A percentile compares a stretch with the other conserved stretches of the same genome.
These are phyloP conservation scores for Neofusicoccum laricinum DNA, from an alignment of 2,329 filamentous ascomycete species.

Conservation along the genomic window DNA sequence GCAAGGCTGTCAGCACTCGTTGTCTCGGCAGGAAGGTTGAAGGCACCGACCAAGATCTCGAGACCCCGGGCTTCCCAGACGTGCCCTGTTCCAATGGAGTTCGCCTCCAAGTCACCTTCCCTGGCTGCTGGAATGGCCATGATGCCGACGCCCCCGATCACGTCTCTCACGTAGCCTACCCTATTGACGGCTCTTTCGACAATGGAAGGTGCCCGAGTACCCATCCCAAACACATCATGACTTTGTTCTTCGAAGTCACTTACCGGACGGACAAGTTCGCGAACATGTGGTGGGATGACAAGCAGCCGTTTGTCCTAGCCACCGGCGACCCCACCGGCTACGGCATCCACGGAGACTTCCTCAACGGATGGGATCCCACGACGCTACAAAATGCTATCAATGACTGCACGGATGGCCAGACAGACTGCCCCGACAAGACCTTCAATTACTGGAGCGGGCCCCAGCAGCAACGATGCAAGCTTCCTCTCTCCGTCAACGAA, in stretches of 20 bases:
- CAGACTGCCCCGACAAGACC: slow-evolving; percentile 59
- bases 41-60: background rate
- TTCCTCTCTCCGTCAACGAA: slow-evolving; percentile 47
- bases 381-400: slow-evolving; percentile 66
- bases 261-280: slow-evolving; percentile 51
- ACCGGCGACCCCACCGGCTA: slow-evolving; percentile 70
- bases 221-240: slow-evolving; percentile 55
- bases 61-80: slow-evolving; percentile 60
- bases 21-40: slow-evolving; percentile 45
- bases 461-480: slow-evolving; percentile 51
- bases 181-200: slow-evolving; percentile 43
- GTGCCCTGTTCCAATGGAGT: slow-evolving; percentile 60
- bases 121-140: slow-evolving; percentile 69
- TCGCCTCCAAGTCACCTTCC: slow-evolving; percentile 68
- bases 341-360: slow-evolving; percentile 68
- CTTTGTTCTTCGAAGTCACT: slow-evolving; percentile 58
- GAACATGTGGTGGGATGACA: slow-evolving; percentile 39
- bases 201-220: slow-evolving; percentile 52
- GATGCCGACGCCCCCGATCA: slow-evolving; percentile 56
- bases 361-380: slow-evolving; percentile 65
- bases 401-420: slow-evolving; percentile 59
- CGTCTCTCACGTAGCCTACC: slow-evolving; percentile 65
- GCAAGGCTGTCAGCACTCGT: slow-evolving; percentile 55
- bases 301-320: slow-evolving; percentile 61
- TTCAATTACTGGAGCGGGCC: slow-evolving; percentile 46